Conservation (phyloP, 805 yeast species). For the Sugiyamaella marilandica region DNA sequence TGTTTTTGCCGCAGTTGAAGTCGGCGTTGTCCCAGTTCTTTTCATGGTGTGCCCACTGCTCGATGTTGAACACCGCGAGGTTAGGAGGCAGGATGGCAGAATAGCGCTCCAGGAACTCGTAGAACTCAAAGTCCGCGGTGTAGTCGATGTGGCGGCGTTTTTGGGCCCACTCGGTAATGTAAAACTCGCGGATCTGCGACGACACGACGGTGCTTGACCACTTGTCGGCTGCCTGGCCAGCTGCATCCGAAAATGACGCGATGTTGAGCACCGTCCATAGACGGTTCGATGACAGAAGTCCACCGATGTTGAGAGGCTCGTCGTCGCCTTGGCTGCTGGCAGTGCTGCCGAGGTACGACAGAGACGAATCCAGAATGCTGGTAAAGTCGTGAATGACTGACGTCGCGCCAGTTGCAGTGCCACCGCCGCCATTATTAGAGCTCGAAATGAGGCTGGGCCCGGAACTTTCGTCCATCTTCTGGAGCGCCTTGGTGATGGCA, state of each 20-base stretch:
- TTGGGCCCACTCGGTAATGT: slow-evolving; percentile 36
- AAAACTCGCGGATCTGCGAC: slow-evolving; percentile 34
- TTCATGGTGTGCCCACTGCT: slow-evolving; percentile 34
- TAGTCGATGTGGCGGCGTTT: slow-evolving; percentile 33
- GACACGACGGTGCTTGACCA: slow-evolving; percentile 37
- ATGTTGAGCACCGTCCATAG: slow-evolving; percentile 35
- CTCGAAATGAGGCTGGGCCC: too few relatives aligned
- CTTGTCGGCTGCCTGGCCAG: slow-evolving; percentile 22
- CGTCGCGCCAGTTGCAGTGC: slow-evolving; percentile 1
- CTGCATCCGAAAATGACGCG: slow-evolving; percentile 28
- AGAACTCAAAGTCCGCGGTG: slow-evolving; percentile 38
- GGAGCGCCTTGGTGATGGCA: slow-evolving; percentile 15
- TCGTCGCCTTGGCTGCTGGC: slow-evolving; percentile 5
- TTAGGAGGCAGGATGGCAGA: slow-evolving; percentile 30
- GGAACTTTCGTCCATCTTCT: slow-evolving; percentile 1
- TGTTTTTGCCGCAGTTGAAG: slow-evolving; percentile 32
- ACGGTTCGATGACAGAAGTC: slow-evolving; percentile 29
- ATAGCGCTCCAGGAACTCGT: slow-evolving; percentile 35
- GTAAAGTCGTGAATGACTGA: slow-evolving; percentile 23
- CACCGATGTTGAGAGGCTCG: slow-evolving; percentile 22
- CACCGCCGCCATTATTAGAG: neutral
- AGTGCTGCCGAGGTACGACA: slow-evolving; percentile 24
- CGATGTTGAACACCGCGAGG: slow-evolving; percentile 26
- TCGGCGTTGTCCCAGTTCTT: slow-evolving; percentile 32
- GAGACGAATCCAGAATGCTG: slow-evolving; percentile 23